Evolutionary conservation across 192 early-diverging fungal genomes (phyloP).

Genomic region (Obelidium mucronatum): DNA sequence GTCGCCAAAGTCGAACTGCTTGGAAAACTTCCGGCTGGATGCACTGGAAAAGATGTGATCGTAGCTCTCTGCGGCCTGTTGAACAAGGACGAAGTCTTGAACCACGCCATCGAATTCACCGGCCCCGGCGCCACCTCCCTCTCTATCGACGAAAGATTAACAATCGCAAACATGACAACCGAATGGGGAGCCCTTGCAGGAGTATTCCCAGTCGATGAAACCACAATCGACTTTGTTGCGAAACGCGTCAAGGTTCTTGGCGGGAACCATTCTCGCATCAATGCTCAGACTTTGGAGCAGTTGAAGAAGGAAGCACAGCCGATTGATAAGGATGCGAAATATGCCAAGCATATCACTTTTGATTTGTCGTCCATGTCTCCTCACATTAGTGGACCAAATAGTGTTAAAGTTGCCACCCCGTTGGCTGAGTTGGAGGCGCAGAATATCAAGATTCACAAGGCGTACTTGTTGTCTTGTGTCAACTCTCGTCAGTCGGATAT

Average conservation of each 20-base stretch:
- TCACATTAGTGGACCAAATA: conserved; percentile 93
- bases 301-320: conserved; percentile 78
- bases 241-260: conserved; percentile 36
- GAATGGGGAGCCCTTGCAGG: conserved; percentile 99
- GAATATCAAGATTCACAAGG: conserved; percentile 90
- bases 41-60: conserved; percentile 97
- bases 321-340: conserved; percentile 72
- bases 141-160: conserved; percentile 88
- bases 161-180: conserved; percentile 99
- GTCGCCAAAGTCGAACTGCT: conserved; percentile 90
- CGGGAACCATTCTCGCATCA: conserved; percentile 53
- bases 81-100: conserved; percentile 90
- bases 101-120: conserved; percentile 95
- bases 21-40: conserved; percentile 78
- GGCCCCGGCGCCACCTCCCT: conserved; percentile 72
- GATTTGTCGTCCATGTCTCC: conserved; percentile 89
- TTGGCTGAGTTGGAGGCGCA: conserved; percentile 75
- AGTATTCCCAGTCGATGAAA: conserved; percentile 91
- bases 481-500: conserved; percentile 94
- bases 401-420: conserved; percentile 91
- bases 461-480: conserved; percentile 94
- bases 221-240: conserved; percentile 63
- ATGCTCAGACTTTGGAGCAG: conserved; percentile 49
- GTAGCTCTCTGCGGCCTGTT: conserved; percentile 92
- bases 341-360: conserved; percentile 84